Evolutionary conservation across 495 filamentous ascomycete genomes (phyloP).

Genomic region (Glutinoglossum americanum): DNA sequence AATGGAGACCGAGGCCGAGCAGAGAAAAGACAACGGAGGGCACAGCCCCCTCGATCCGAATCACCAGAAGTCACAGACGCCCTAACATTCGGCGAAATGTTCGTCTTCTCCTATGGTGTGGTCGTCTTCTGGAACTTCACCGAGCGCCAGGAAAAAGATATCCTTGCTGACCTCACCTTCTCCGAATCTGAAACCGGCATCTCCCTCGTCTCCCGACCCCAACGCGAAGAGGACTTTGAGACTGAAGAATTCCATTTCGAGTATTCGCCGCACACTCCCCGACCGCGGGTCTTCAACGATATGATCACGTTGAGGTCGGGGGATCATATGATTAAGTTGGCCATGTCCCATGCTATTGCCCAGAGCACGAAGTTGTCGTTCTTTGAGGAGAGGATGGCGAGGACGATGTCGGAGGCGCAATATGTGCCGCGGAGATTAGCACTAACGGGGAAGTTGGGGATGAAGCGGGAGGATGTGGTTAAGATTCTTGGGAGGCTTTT

Average conservation of each 20-base stretch:
- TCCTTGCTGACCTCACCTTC: constrained; percentile 89
- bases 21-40: not conserved
- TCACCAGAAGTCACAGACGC: constrained; percentile 32
- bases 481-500: constrained; percentile 78
- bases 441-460: constrained; percentile 70
- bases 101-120: constrained; percentile 92
- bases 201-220: constrained; percentile 43
- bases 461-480: constrained; percentile 82
- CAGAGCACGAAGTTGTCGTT: constrained; percentile 94
- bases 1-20: constrained; percentile 14
- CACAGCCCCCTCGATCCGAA: constrained; percentile 1
- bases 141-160: constrained; percentile 85
- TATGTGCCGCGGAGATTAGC: constrained; percentile 76
- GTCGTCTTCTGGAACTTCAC: constrained; percentile 99
- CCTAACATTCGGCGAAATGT: constrained; percentile 78
- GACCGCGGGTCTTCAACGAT: constrained; percentile 88
- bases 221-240: constrained; percentile 76
- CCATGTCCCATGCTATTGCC: constrained; percentile 90
- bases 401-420: constrained; percentile 83
- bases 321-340: constrained; percentile 97
- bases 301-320: constrained; percentile 93
- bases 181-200: constrained; percentile 33
- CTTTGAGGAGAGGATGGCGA: constrained; percentile 92
- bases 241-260: constrained; percentile 99
- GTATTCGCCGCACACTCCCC: constrained; percentile 63